A percentile compares a stretch with the other conserved stretches of the same genome.
Conservation (phyloP, 2,329 filamentous ascomycete genomes). For the Paraconiothyrium sp. region DNA sequence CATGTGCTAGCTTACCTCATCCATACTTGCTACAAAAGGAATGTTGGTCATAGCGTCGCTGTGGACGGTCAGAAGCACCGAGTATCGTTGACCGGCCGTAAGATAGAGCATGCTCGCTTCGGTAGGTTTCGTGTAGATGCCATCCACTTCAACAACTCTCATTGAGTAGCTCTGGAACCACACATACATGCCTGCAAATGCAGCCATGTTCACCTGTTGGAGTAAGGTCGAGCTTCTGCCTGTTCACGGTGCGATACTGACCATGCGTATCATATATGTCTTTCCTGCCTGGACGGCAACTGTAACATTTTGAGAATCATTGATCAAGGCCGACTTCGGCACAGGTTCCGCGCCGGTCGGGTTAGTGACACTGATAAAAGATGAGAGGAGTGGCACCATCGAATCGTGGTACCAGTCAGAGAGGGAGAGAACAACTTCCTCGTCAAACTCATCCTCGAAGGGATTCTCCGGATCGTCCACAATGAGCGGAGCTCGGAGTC, state of each 20-base stretch:
- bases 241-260: background rate
- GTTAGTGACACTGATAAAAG: constrained; percentile 60
- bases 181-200: constrained; percentile 75
- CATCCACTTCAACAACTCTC: constrained; percentile 74
- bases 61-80: constrained; percentile 70
- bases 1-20: constrained; percentile 43
- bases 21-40: constrained; percentile 67
- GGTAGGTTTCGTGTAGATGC: constrained; percentile 69
- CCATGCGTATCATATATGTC: constrained; percentile 71
- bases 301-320: constrained; percentile 63
- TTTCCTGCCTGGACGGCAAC: constrained; percentile 60
- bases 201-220: constrained; percentile 68
- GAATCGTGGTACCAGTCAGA: constrained; percentile 78
- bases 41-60: constrained; percentile 64
- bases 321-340: constrained; percentile 71
- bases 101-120: constrained; percentile 70
- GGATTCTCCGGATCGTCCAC: constrained; percentile 67
- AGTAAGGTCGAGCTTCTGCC: background rate
- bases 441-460: constrained; percentile 63
- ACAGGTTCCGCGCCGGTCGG: constrained; percentile 71
- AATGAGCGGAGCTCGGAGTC: constrained; percentile 72
- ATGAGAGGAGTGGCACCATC: constrained; percentile 54
- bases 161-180: constrained; percentile 74
- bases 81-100: constrained; percentile 76
- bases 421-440: constrained; percentile 72